Conservation (phyloP, 1,284 basidiomycete species). For the Trichosporon sp. region DNA sequence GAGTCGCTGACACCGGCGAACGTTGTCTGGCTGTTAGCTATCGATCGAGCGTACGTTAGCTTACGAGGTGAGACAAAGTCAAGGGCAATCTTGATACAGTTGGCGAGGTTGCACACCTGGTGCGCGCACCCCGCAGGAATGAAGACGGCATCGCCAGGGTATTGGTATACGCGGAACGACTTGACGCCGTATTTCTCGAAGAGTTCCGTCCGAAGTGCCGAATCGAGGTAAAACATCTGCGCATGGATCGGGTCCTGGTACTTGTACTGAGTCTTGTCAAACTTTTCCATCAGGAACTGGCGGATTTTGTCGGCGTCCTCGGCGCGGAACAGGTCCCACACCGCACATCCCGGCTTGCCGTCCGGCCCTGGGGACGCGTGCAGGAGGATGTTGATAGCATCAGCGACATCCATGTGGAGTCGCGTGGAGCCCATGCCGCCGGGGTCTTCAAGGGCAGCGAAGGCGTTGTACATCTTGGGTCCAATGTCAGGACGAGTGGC, state of each 20-base stretch:
- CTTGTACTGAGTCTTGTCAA: conserved; percentile 30
- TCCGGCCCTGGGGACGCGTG: conserved; percentile 67
- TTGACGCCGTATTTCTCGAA: conserved; percentile 69
- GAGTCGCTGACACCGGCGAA: conserved; percentile 77
- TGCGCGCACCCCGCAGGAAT: conserved; percentile 95
- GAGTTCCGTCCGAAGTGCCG: conserved; percentile 68
- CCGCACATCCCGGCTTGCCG: conserved; percentile 75
- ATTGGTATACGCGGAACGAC: conserved; percentile 83
- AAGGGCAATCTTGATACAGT: conserved; percentile 94
- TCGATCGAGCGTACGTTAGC: too few species aligned
- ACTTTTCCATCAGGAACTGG: conserved; percentile 65
- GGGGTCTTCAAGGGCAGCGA: conserved; percentile 39
- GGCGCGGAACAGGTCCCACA: conserved; percentile 87
- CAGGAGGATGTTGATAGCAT: conserved; percentile 90
- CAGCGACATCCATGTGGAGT: conserved; percentile 95
- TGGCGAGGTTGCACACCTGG: conserved; percentile 75
- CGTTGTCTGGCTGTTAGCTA: conserved; percentile 65
- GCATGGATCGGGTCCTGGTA: conserved; percentile 83
- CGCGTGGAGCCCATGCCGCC: conserved; percentile 62
- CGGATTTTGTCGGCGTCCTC: conserved; percentile 80
- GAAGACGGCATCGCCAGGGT: conserved; percentile 89
- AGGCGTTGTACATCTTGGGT: conserved; percentile 63
- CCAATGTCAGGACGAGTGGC: conserved; percentile 85
- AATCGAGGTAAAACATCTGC: conserved; percentile 83
- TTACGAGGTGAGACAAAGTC: conserved; percentile 83